phyloP scores from a whole-genome alignment of 2,329 filamentous ascomycete species.

The Colletotrichum sp. region DNA sequence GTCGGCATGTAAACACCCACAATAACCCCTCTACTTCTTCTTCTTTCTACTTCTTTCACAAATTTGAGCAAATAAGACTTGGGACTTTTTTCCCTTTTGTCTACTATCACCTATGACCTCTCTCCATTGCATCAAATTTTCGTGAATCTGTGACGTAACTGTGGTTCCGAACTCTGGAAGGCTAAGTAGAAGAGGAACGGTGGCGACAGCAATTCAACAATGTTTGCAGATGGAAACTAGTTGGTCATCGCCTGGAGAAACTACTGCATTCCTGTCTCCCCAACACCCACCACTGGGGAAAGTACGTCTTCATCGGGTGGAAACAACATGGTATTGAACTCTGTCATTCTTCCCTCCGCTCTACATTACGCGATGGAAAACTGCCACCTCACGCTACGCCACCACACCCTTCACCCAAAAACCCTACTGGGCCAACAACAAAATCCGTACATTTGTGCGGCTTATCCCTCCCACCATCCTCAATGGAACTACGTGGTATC shows the following conservation, averaged over 20 bases:
- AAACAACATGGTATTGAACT: not conserved
- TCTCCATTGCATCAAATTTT: not conserved
- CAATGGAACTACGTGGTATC: constrained; percentile 23
- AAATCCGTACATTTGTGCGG: not conserved
- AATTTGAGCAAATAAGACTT: not conserved
- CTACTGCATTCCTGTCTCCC: not conserved
- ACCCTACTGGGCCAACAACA: not conserved
- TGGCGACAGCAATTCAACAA: not conserved
- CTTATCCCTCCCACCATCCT: not conserved
- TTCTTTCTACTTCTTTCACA: not conserved
- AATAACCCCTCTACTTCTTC: not conserved
- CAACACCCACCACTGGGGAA: not conserved
- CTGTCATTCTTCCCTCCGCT: not conserved
- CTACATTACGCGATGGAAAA: not conserved
- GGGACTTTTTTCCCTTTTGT: not conserved
- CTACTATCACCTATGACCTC: not conserved
- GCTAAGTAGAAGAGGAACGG: not conserved
- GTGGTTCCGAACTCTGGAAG: not conserved
- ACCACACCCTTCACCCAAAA: not conserved
- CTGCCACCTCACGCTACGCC: not conserved
- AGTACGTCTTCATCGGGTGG: not conserved
- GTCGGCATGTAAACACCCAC: not conserved
- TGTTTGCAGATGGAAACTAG: not conserved
- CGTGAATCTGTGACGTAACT: not conserved
- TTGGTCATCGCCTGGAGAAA: not conserved